Evolutionary conservation across 495 filamentous ascomycete species (phyloP).

Genomic region (Cladorrhinum samala): DNA sequence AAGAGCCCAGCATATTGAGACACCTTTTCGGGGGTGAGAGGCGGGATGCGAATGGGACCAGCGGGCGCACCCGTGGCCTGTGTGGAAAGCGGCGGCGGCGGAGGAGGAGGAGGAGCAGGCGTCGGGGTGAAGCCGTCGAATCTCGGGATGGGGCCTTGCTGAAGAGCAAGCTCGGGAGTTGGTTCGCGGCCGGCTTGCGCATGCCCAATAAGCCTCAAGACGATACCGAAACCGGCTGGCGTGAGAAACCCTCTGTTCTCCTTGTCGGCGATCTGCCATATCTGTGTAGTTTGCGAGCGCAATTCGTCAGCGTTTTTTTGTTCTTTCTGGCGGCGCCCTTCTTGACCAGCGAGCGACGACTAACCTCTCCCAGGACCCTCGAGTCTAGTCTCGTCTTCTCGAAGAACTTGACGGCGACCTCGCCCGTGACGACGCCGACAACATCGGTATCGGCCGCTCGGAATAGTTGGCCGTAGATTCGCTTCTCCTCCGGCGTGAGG

Average conservation of each 20-base stretch:
- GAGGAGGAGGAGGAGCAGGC: conserved; percentile 34
- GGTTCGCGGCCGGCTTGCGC: conserved; percentile 81
- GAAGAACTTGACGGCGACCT: conserved; percentile 95
- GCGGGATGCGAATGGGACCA: conserved; percentile 78
- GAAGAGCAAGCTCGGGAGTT: conserved; percentile 61
- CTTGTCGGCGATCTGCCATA: conserved; percentile 97
- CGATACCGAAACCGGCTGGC: conserved; percentile 83
- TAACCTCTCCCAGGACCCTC: conserved; percentile 79
- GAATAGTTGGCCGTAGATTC: conserved; percentile 87
- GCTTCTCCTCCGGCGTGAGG: conserved; percentile 86
- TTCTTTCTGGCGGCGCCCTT: not conserved
- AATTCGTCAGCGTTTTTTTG: conserved; percentile 9
- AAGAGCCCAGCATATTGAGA: conserved; percentile 80
- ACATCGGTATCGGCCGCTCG: conserved; percentile 79
- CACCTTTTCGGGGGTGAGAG: conserved; percentile 82
- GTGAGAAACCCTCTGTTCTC: conserved; percentile 93
- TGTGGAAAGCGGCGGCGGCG: conserved; percentile 49
- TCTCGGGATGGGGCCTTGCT: conserved; percentile 80
- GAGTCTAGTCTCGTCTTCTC: conserved; percentile 88
- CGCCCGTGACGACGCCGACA: conserved; percentile 91
- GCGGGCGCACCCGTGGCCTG: conserved; percentile 60
- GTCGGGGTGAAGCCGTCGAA: conserved; percentile 68
- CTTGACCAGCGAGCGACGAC: not conserved
- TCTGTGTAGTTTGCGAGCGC: conserved; percentile 45
- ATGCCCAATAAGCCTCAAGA: conserved; percentile 89